phyloP scores from a whole-genome alignment of 768 basidiomycete species.

The Suillus discolor region DNA sequence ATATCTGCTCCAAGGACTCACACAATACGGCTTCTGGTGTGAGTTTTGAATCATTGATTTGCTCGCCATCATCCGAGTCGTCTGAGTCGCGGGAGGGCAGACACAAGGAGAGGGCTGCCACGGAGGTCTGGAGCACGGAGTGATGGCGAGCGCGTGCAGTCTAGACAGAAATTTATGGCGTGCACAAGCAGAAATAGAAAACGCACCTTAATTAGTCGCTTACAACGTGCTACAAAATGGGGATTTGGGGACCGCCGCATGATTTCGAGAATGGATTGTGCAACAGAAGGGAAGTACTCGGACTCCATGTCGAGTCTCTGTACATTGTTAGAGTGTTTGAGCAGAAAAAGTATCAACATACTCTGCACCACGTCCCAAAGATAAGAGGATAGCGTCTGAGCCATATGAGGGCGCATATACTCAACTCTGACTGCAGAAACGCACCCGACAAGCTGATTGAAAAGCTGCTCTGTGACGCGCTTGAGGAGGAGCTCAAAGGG shows the following conservation, averaged over 20 bases:
- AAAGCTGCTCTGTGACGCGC: constrained; percentile 54
- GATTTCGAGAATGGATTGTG: constrained; percentile 52
- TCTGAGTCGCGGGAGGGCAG: constrained; percentile 12
- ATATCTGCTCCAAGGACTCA: constrained; percentile 47
- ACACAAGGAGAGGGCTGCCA: constrained; percentile 30
- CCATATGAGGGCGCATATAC: constrained; percentile 15
- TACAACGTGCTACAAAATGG: constrained; percentile 47
- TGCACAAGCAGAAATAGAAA: constrained; percentile 2
- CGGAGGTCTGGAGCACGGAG: constrained; percentile 29
- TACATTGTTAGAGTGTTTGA: constrained; percentile 5
- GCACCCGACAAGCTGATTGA: constrained; percentile 64
- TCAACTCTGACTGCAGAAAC: constrained; percentile 18
- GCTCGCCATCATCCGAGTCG: constrained; percentile 18
- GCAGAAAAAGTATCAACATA: constrained; percentile 30
- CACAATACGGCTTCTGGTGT: constrained; percentile 41
- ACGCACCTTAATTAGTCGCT: constrained; percentile 50
- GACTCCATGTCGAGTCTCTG: constrained; percentile 64
- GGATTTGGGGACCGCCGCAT: constrained; percentile 52
- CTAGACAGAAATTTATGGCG: constrained; percentile 21
- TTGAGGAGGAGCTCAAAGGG: constrained; percentile 57
- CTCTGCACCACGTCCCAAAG: constrained; percentile 71
- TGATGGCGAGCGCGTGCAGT: constrained; percentile 26
- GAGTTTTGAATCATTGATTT: constrained; percentile 18
- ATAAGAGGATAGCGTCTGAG: constrained; percentile 75
- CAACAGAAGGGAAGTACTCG: constrained; percentile 49